These are phyloP conservation scores for Solanum sejunctum DNA, from an alignment of 257 asterid genomes.

Conservation along the genomic window DNA sequence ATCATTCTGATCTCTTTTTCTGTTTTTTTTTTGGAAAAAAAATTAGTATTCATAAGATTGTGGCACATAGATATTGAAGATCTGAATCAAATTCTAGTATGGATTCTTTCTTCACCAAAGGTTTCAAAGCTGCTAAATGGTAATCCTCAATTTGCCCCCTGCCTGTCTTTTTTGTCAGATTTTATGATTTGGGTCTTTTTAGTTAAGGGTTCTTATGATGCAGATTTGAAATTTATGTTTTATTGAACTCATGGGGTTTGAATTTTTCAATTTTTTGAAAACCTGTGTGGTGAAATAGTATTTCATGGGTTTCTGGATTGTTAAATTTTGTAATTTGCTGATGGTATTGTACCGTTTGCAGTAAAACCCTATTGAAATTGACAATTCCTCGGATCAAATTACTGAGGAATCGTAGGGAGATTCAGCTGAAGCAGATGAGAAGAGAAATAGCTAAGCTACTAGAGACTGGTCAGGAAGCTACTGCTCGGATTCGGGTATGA, in stretches of 20 bases:
- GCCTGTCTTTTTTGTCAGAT: neutral
- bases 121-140: slow-evolving; percentile 89
- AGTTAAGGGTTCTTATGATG: neutral
- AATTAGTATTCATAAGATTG: neutral
- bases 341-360: slow-evolving; percentile 16
- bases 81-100: neutral
- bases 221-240: neutral
- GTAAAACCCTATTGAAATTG: slow-evolving; percentile 79
- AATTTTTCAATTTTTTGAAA: neutral
- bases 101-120: slow-evolving; percentile 74
- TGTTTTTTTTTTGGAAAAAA: neutral
- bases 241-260: slow-evolving; percentile 11
- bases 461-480: slow-evolving; percentile 99
- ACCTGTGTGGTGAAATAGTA: neutral
- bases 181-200: neutral
- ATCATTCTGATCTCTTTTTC: neutral
- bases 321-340: neutral
- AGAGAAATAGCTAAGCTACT: slow-evolving; percentile 84
- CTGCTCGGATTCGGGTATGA: slow-evolving; percentile 84
- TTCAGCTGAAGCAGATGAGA: slow-evolving; percentile 91
- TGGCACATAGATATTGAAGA: neutral
- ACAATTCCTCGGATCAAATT: slow-evolving; percentile 84
- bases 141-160: slow-evolving; percentile 7
- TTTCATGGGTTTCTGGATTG: neutral
- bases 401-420: slow-evolving; percentile 85